Evolutionary conservation across 2,329 filamentous ascomycete genomes (phyloP).

Genomic region (Sclerotinia sclerotiorum): DNA sequence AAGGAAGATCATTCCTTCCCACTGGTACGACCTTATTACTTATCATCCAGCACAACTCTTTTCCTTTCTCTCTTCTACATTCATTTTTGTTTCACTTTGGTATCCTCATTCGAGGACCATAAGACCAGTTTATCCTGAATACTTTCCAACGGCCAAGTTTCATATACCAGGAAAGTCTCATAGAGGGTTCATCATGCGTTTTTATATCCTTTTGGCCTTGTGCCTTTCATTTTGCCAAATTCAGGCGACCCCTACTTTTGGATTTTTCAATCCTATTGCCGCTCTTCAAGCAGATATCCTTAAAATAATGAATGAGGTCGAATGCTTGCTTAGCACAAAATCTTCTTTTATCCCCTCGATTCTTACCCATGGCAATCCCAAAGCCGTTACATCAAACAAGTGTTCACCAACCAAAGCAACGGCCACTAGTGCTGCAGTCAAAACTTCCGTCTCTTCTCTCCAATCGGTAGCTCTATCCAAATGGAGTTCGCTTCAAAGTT

Average conservation of each 20-base stretch:
- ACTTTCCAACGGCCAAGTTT: neutral
- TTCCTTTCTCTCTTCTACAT: neutral
- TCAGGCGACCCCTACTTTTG: neutral
- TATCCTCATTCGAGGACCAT: constrained; percentile 7
- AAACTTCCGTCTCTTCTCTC: constrained; percentile 8
- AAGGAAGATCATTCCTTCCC: constrained; percentile 5
- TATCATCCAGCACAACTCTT: neutral
- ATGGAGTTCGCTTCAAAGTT: constrained; percentile 18
- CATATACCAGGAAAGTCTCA: neutral
- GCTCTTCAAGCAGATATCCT: constrained; percentile 9
- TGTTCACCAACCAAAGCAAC: constrained; percentile 1
- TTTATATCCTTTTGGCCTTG: constrained; percentile 18
- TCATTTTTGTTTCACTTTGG: constrained; percentile 2
- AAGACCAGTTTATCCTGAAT: neutral
- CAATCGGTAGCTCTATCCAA: constrained; percentile 12
- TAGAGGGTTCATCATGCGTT: neutral
- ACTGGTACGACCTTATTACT: constrained; percentile 3
- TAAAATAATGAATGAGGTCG: neutral
- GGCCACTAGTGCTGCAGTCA: neutral
- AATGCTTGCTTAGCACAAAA: constrained; percentile 4
- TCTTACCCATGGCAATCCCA: neutral
- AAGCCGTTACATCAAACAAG: neutral
- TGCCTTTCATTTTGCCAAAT: constrained; percentile 3
- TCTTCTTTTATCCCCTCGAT: constrained; percentile 7
- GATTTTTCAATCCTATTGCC: constrained; percentile 5